These are phyloP conservation scores for Quercus bicolor DNA, from an alignment of 306 rosid genomes.

Conservation along the genomic window DNA sequence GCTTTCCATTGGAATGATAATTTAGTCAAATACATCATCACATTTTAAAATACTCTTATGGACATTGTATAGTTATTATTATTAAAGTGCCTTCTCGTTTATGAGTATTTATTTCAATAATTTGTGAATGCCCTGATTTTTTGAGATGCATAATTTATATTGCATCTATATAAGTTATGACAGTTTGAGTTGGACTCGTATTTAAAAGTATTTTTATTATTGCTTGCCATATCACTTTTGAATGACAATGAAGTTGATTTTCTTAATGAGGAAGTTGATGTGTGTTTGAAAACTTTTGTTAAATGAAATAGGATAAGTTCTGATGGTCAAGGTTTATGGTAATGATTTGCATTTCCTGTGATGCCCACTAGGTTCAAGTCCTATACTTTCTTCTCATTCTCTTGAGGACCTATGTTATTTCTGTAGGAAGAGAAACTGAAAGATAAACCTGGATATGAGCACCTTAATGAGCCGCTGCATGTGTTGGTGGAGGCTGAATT, in stretches of 20 bases:
- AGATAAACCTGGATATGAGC: constrained; percentile 86
- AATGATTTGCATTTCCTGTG: background rate
- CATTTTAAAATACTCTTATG: background rate
- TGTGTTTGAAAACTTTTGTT: background rate
- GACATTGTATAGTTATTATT: background rate
- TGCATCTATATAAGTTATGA: background rate
- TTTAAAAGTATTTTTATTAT: background rate
- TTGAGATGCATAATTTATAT: background rate
- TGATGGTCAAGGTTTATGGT: background rate
- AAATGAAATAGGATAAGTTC: background rate
- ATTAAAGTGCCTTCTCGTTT: background rate
- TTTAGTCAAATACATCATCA: background rate
- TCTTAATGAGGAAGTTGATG: background rate
- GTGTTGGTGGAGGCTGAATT: constrained; percentile 91
- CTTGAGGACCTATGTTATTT: background rate
- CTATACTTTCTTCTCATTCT: background rate
- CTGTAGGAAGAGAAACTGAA: constrained; percentile 83
- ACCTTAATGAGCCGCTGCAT: constrained; percentile 84
- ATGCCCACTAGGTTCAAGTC: background rate
- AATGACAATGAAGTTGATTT: background rate
- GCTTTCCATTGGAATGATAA: background rate
- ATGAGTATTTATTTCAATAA: background rate
- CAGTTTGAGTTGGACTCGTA: background rate
- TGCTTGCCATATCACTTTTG: background rate
- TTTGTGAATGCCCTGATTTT: background rate